Evolutionary conservation across 2,329 filamentous ascomycete species (phyloP), one percentile per base, ranked within the genome.

Genomic region (Xylariaceae sp.): DNA sequence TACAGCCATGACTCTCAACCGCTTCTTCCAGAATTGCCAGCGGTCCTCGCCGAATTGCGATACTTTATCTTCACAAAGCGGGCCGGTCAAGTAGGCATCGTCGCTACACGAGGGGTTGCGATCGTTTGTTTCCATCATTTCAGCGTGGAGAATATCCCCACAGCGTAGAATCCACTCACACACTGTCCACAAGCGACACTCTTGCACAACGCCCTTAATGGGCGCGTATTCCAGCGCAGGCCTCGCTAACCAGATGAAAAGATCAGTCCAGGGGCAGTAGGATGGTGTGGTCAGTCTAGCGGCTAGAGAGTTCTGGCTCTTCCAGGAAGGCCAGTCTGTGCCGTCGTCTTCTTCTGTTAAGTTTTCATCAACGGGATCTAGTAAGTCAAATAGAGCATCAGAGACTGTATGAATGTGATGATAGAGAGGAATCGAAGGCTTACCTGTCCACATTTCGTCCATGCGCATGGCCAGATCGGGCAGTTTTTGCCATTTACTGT

Each of bases 21-120:
- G 45, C 14, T 37, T 41, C 41, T 48, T 48, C 45, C 37, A 48
- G 35, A 48, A 48, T 3, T 36, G 12, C 45, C 45, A 44, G 6
- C 41, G 29, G 10, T 29, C 41, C 8, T 37, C 6, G 20, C 45
- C 37, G 3, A 48, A 14, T 5, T 29, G 25, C 7, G 40, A 22
- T 16, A 40, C 21, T 7, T 27, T 27, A 6, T 36, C 37, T 12
- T 19, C 29, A 23, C 41, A 48, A 17, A 44, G 37, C 4, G 45
- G 25, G 16, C 45, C 45, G 14, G 29, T 40, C 7, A 21, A n/a
- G 37, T 6, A 38, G 7, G 25, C 25, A 14, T 7, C 25, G 14
- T 14, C 8, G 19, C 25, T 22, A 16, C 27, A 11, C 16, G 20
- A 10, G 12, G 22, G 10, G 11, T 19, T 11, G 3, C 37, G 12